Evolutionary conservation across 1,284 basidiomycete genomes (phyloP), one percentile per base, ranked within the genome.

Genomic region (Erythrobasidium hasegawianum): DNA sequence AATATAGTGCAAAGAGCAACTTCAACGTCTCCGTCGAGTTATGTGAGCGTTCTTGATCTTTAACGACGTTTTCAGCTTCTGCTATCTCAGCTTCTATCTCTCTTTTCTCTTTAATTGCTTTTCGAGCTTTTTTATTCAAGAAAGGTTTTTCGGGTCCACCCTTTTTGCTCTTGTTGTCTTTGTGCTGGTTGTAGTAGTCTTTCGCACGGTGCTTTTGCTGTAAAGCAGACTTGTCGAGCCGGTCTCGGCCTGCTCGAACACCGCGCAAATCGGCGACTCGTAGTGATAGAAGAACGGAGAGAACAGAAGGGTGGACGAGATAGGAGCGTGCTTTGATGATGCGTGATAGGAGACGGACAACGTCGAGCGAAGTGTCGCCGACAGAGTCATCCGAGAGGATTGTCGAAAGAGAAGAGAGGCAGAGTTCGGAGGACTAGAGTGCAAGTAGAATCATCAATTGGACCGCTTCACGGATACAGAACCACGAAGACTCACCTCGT

Each of bases 1-100:
- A 98, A 79, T 98, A 99, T 55, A 99, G 83, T 26, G 95, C 93
- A 77, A 99, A 99, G 50, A 98, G 83, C 69, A 98, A 86, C 79
- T 98, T 98, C 71, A 99, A 83, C 57, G 96, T 97, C 80, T 99
- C 96, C 13, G 94, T 98, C 82, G 95, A 91, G 71, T 85, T 88
- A 61, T 82, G 81, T 41, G 87, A 86, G 70, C 90, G 84, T 75
- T 97, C 92, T 79, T 98, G 93, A 73, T 86, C 84, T 79, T 97
- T 89, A 33, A 98, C 87, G 74, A 92, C 90, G n/a, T 92, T 94
- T 74, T 91, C 91, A 2, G 96, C 97, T 77, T 95, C 94, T 55
- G 85, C 86, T 81, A 96, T 85, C 78, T 97, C 92, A 75, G 86
- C 87, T 74, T 87, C 84, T 59, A 94, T 89, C 76, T 86, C 90